These are phyloP conservation scores for Bruguiera hainesii DNA, from an alignment of 441 rosid species.

Conservation along the genomic window DNA sequence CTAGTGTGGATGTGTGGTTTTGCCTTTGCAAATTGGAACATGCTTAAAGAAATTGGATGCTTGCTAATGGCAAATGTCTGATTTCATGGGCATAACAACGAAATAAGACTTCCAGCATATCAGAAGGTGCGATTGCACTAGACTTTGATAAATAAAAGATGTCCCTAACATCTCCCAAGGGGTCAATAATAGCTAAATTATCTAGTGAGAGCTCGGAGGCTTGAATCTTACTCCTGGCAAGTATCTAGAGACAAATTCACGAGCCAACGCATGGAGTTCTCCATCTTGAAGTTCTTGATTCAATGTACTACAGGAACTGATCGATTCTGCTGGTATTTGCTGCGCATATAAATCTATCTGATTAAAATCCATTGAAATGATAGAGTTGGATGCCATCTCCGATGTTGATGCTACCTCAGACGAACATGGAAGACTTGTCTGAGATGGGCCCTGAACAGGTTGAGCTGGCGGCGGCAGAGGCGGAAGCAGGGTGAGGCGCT, in stretches of 20 bases:
- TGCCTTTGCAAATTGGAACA: no score
- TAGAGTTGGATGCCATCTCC: conserved; percentile 25
- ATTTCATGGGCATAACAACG: no score
- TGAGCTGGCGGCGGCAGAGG: conserved; percentile 18
- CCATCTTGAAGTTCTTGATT: conserved; percentile 28
- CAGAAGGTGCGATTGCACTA: neutral
- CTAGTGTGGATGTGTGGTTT: no score
- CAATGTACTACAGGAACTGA: conserved; percentile 16
- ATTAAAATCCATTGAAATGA: conserved; percentile 29
- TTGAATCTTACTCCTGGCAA: conserved; percentile 37
- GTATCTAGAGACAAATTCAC: conserved; percentile 44
- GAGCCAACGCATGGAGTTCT: conserved; percentile 41
- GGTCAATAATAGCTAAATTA: neutral
- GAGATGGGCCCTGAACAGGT: conserved; percentile 15
- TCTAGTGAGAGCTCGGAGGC: conserved; percentile 29
- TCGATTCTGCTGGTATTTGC: conserved; percentile 21
- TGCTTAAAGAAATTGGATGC: no score
- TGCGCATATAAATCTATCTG: conserved; percentile 16
- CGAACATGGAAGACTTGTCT: conserved; percentile 17
- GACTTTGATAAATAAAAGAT: neutral
- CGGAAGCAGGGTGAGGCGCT: conserved; percentile 24
- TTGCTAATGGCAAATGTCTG: no score
- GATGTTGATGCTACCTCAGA: conserved; percentile 16
- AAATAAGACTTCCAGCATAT: no score
- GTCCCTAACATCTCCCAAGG: neutral